Evolutionary conservation across 192 early-diverging fungal species (phyloP).

Genomic region (Mortierella claussenii): DNA sequence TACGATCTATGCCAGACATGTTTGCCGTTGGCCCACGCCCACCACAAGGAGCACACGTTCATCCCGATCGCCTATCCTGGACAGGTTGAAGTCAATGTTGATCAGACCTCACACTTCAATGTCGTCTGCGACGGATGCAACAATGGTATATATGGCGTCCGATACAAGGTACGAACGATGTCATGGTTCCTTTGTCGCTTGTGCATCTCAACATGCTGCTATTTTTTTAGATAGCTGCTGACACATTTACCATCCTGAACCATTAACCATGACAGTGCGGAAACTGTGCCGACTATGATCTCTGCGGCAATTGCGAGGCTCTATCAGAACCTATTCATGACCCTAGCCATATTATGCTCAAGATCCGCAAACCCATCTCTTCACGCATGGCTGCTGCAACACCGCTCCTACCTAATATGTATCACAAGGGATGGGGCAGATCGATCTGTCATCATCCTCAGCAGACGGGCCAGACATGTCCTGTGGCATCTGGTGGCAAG

Average conservation of each 20-base stretch:
- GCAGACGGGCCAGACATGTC: constrained; percentile 18
- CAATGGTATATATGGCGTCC: constrained; percentile 57
- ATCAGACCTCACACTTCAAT: constrained; percentile 48
- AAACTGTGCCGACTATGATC: constrained; percentile 72
- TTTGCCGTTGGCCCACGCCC: constrained; percentile 18
- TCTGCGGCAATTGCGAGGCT: constrained; percentile 70
- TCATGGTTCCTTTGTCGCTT: no score
- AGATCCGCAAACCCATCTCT: constrained; percentile 56
- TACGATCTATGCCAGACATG: constrained; percentile 67
- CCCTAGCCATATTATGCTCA: constrained; percentile 58
- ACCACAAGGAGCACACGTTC: constrained; percentile 60
- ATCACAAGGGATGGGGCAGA: constrained; percentile 42
- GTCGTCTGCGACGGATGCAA: constrained; percentile 62
- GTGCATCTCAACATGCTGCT: neutral
- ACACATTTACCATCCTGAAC: no score
- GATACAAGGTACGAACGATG: constrained; percentile 69
- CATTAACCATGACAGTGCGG: constrained; percentile 61
- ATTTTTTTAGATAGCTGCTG: no score
- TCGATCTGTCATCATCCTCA: constrained; percentile 16
- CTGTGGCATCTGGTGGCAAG: neutral
- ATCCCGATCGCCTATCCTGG: constrained; percentile 48
- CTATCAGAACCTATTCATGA: constrained; percentile 55
- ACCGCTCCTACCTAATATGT: constrained; percentile 55
- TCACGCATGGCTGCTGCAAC: constrained; percentile 13
- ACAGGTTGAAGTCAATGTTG: constrained; percentile 42